Percentiles rank a stretch among this genome's conserved stretches.
phyloP scores from a whole-genome alignment of 306 rosid genomes.

The Acmispon strigosus region DNA sequence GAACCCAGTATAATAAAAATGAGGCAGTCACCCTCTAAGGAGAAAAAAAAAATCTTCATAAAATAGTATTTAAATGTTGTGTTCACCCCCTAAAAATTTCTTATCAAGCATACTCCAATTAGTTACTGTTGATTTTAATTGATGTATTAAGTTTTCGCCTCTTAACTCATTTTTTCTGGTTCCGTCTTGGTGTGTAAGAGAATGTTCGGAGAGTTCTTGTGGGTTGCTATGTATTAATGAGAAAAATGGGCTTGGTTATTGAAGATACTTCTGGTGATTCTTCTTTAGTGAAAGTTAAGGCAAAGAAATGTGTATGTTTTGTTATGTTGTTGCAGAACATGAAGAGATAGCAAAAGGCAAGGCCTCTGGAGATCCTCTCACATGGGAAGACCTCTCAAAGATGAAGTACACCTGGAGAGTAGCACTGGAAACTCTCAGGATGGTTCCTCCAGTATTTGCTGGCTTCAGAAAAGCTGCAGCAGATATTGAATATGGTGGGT shows the following conservation, averaged over 20 bases:
- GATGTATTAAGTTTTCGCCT: too few relatives aligned
- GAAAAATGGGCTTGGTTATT: not conserved
- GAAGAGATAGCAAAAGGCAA: constrained; percentile 60
- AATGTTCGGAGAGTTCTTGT: not conserved
- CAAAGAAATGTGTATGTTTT: not conserved
- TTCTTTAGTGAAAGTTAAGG: not conserved
- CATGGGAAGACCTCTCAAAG: constrained; percentile 71
- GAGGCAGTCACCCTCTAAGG: too few relatives aligned
- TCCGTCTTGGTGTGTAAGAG: too few relatives aligned
- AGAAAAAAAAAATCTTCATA: too few relatives aligned
- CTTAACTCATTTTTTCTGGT: too few relatives aligned
- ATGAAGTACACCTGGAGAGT: constrained; percentile 90
- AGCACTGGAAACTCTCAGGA: constrained; percentile 62
- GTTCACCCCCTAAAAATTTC: too few relatives aligned
- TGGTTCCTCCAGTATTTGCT: constrained; percentile 61
- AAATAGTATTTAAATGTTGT: too few relatives aligned
- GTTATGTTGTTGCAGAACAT: constrained; percentile 45
- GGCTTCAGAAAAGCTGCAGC: constrained; percentile 43
- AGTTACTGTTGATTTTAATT: too few relatives aligned
- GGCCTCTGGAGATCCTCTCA: constrained; percentile 42
- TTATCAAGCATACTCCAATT: too few relatives aligned
- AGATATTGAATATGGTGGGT: constrained; percentile 58
- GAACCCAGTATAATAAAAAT: too few relatives aligned
- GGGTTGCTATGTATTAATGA: not conserved
- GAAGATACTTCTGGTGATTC: not conserved